phyloP scores from a whole-genome alignment of 768 basidiomycete genomes.

The Trametes cingulata region DNA sequence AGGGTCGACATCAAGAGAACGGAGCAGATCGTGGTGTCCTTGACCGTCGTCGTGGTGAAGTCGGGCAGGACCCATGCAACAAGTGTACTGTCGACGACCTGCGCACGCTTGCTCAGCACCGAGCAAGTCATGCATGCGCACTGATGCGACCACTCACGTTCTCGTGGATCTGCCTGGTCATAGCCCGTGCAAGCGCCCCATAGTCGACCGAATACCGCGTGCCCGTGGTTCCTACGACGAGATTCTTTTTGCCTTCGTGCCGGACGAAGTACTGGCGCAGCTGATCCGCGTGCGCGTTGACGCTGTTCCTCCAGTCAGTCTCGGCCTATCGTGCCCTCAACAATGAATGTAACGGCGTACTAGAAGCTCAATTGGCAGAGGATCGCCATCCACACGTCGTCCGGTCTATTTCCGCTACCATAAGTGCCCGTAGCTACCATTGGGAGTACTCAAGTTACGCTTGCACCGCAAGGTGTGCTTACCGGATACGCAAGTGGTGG shows the following conservation, averaged over 20 bases:
- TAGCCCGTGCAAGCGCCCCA: slow-evolving; percentile 29
- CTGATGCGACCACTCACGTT: slow-evolving; percentile 4
- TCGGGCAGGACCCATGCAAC: slow-evolving; percentile 33
- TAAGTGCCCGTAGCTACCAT: too few species aligned
- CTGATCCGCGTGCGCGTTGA: slow-evolving; percentile 34
- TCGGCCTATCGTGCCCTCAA: background rate
- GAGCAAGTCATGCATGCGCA: background rate
- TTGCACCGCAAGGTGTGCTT: background rate
- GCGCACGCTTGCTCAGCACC: background rate
- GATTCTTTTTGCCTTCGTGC: slow-evolving; percentile 35
- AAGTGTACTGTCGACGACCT: slow-evolving; percentile 28
- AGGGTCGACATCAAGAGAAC: slow-evolving; percentile 34
- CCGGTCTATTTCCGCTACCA: slow-evolving; percentile 43
- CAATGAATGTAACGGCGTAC: background rate
- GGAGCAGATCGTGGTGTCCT: slow-evolving; percentile 30
- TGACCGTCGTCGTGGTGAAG: slow-evolving; percentile 34
- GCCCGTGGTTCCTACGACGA: slow-evolving; percentile 29
- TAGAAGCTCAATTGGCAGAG: slow-evolving; percentile 40
- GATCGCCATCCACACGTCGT: slow-evolving; percentile 52
- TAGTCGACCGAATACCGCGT: slow-evolving; percentile 35
- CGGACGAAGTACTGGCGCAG: slow-evolving; percentile 37
- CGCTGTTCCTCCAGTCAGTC: slow-evolving; percentile 1
- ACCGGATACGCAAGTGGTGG: slow-evolving; percentile 2
- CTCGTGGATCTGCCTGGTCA: slow-evolving; percentile 30
- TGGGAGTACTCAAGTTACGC: too few species aligned